These are phyloP conservation scores for Mastigamoeba balamuthi DNA, from an alignment of 78 protist genomes.

Conservation along the genomic window DNA sequence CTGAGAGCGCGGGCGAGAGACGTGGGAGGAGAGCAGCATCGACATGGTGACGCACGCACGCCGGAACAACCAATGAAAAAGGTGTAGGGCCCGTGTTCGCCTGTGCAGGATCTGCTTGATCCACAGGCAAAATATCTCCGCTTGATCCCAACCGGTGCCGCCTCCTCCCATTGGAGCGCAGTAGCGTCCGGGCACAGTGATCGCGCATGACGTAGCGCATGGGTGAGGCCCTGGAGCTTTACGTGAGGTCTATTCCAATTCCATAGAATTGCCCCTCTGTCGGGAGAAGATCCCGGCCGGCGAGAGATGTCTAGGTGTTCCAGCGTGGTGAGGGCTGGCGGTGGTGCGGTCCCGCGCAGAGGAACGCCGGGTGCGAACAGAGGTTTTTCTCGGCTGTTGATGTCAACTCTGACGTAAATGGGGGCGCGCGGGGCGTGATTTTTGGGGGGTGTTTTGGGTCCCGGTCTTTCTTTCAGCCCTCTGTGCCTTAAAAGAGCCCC, in stretches of 20 bases:
- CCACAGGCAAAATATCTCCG: neutral
- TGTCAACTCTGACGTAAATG: neutral
- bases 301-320: no score
- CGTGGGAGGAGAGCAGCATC: no score
- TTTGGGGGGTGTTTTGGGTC: neutral
- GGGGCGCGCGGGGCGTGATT: no score
- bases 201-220: neutral
- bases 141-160: neutral
- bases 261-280: no score
- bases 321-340: no score
- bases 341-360: no score
- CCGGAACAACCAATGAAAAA: neutral
- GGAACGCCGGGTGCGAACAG: no score
- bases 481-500: slow-evolving; percentile 35
- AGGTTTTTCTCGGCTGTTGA: neutral
- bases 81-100: neutral
- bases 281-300: no score
- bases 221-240: neutral
- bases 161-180: neutral
- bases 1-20: no score
- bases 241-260: neutral
- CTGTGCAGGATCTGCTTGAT: neutral
- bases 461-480: no score
- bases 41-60: neutral
- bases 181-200: neutral